Evolutionary conservation across 2,329 filamentous ascomycete genomes (phyloP), one percentile per base, ranked within the genome.

Genomic region (Ustilaginoidea virens): DNA sequence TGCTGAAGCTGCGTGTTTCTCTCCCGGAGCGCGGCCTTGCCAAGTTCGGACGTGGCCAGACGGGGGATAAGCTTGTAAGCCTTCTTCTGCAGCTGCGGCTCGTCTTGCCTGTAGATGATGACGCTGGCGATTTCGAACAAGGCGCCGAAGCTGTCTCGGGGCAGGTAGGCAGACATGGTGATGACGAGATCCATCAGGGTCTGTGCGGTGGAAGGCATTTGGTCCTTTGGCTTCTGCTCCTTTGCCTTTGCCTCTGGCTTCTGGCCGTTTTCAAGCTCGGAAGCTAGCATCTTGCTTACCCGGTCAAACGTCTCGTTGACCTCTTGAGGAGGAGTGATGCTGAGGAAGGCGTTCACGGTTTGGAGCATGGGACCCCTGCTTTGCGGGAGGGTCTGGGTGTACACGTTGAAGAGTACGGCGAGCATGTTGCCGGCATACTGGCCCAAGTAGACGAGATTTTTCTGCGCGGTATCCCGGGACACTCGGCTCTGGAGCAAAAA

Each of bases 401-500:
- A 98, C 25, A 98, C 87, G 48, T 98, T 98, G 65, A 98, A 96
- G n/a, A 98, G 61, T 1, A 96, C 87, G 5, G 90, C 86, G 23
- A 98, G 70, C 55, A 98, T 69, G 44, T 96, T 96, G 35, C 78
- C 78, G 1, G 87, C 69, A 46, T 90, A 86, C 1, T 61, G 60
- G 11, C 81, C 74, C 9, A 98, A 63, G 48, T 92, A 77, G n/a
- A 72, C 60, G 22, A 96, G 58, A 47, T 94, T 94, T 53, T 76
- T 75, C 49, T 73, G 61, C 0, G 90, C 87, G 22, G 74, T 64
- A 4, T 63, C 68, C 48, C 79, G 85, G 4, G 79, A 74, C 10
- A 94, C 69, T 28, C 86, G 68, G 43, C 79, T 78, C 48, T 87
- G 81, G 9, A 83, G 62, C 20, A 90, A 61, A 14, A 92, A 55